These are phyloP conservation scores for Xylaria sp. DNA, from an alignment of 2,329 filamentous ascomycete genomes.

Conservation along the genomic window DNA sequence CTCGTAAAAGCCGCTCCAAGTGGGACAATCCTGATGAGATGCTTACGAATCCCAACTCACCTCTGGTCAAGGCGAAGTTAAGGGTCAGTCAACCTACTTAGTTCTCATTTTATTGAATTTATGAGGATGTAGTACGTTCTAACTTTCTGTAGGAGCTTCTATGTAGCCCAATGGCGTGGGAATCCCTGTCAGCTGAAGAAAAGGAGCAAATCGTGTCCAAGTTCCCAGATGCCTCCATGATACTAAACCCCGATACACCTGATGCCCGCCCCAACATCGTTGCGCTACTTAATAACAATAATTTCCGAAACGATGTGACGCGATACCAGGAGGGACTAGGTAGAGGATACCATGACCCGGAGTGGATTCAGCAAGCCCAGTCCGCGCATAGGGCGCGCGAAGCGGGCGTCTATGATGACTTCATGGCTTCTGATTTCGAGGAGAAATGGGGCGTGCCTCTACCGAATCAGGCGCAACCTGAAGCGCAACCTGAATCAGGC, in stretches of 20 bases:
- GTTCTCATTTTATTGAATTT: not conserved
- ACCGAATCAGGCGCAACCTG: constrained; percentile 41
- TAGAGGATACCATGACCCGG: constrained; percentile 62
- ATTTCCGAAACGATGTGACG: constrained; percentile 60
- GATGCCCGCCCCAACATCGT: constrained; percentile 56
- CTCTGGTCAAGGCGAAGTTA: constrained; percentile 51
- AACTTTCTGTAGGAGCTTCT: constrained; percentile 49
- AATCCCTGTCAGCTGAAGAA: constrained; percentile 51
- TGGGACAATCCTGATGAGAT: constrained; percentile 50
- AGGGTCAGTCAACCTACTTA: constrained; percentile 46
- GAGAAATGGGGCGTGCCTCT: constrained; percentile 60
- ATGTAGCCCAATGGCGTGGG: constrained; percentile 54
- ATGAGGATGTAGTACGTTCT: not conserved
- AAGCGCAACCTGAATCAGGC: not conserved
- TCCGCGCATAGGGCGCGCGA: constrained; percentile 61
- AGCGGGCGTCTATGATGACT: constrained; percentile 62
- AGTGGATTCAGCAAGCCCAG: constrained; percentile 65
- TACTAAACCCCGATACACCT: constrained; percentile 52
- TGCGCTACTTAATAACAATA: constrained; percentile 59
- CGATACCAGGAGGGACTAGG: constrained; percentile 59
- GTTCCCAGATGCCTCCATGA: constrained; percentile 53
- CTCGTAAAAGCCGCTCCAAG: constrained; percentile 45
- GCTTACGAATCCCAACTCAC: constrained; percentile 52
- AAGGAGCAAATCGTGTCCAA: constrained; percentile 51
- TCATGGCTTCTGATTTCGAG: constrained; percentile 58